A percentile compares a stretch with the other conserved stretches of the same genome.
Evolutionary conservation across 2,329 filamentous ascomycete species (phyloP).

Genomic region (Fusarium hainanense): DNA sequence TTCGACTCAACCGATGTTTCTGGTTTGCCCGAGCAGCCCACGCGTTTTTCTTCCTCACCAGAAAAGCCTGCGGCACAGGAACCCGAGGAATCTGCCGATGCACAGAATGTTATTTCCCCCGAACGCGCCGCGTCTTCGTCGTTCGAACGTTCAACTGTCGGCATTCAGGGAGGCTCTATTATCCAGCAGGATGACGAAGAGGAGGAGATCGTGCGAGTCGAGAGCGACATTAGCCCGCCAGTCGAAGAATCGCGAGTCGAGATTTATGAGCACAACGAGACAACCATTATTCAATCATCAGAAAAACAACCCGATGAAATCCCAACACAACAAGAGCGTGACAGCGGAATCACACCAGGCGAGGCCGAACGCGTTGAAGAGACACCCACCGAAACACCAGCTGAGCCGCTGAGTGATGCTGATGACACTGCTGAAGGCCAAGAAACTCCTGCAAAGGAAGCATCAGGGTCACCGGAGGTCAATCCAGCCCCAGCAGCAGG

Average conservation of each 20-base stretch:
- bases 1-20: conserved; percentile 22
- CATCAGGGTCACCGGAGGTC: background rate
- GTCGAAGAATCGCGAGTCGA: conserved; percentile 18
- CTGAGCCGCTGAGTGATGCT: background rate
- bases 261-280: conserved; percentile 27
- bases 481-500: conserved; percentile 5
- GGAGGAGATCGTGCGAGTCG: background rate
- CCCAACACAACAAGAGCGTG: background rate
- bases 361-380: conserved; percentile 29
- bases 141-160: conserved; percentile 12
- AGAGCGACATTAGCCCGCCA: background rate
- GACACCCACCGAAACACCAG: conserved; percentile 25
- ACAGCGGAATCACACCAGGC: background rate
- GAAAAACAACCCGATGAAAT: conserved; percentile 21
- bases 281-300: conserved; percentile 35
- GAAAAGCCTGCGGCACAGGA: background rate
- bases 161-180: background rate
- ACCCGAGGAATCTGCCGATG: background rate
- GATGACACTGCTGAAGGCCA: background rate
- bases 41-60: conserved; percentile 19
- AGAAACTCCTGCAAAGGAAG: conserved; percentile 2
- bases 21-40: background rate
- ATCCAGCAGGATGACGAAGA: background rate
- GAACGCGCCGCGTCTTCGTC: conserved; percentile 3
- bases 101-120: background rate